phyloP scores from a whole-genome alignment of 148 eudicot genomes.

The Camellia japonica region DNA sequence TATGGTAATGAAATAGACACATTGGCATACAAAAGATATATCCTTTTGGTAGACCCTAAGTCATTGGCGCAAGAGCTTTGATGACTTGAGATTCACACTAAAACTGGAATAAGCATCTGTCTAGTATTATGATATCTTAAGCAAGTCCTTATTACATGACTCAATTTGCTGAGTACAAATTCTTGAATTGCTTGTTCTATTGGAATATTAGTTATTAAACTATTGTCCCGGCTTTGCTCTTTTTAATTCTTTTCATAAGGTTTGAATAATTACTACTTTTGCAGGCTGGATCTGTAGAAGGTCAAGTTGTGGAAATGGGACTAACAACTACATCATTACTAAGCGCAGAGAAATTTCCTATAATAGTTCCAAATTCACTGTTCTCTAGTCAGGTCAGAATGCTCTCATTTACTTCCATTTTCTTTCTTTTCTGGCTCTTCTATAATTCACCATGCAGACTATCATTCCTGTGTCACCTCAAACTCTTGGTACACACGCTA shows the following conservation, averaged over 20 bases:
- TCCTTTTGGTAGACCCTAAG: neutral
- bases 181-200: constrained; percentile 10
- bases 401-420: neutral
- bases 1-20: neutral
- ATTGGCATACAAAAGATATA: neutral
- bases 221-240: neutral
- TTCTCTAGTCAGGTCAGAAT: constrained; percentile 85
- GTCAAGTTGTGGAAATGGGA: constrained; percentile 97
- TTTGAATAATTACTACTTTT: constrained; percentile 18
- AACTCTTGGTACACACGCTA: neutral
- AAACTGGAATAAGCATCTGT: neutral
- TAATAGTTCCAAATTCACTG: constrained; percentile 83
- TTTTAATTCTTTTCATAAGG: neutral
- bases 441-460: neutral
- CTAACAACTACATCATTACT: constrained; percentile 78
- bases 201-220: neutral
- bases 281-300: constrained; percentile 98
- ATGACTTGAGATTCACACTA: neutral
- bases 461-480: neutral
- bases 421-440: neutral
- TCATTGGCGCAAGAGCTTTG: neutral
- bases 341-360: constrained; percentile 83
- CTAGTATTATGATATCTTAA: neutral
- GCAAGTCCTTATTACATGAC: neutral
- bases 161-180: neutral